Evolutionary conservation across 768 basidiomycete species (phyloP), one percentile per base, ranked within the genome.

Genomic region (Russula dissimulans): DNA sequence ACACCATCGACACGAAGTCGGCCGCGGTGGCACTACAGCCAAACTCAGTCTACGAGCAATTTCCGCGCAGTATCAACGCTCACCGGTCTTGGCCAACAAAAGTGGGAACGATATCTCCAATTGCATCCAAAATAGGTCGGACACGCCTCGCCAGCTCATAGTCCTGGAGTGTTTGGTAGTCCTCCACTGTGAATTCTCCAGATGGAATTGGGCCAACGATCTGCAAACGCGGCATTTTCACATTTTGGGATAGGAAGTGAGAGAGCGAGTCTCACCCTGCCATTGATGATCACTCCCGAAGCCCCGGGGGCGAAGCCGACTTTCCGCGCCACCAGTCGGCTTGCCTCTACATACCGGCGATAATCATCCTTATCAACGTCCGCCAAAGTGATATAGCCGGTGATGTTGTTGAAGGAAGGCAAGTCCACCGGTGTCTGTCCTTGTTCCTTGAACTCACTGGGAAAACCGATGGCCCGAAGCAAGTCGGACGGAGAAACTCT

Each of bases 111-210:
- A 87, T 74, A 2, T 76, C 79, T 54, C 80, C 68, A 34, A 97
- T 71, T 0, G 91, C 87, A 15, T 78, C 76, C 10, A 86, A 70
- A 11, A 95, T 81, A 4, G 90, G 84, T 52, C 80, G 77, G 1
- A 85, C 79, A 47, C 93, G 81, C 67, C 85, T 86, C 15, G 76
- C 75, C 46, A 85, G 71, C 71, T 99, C 97, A 70, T 87, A 95
- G 5, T 74, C 71, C 61, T 85, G 82, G 47, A 98, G 72, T 1
- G 81, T 77, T 48, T 76, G 74, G 68, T 95, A 86, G 69, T 97
- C 95, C n/a, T 79, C 79, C 0, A 81, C 71, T 7, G 72, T 64
- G 69, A 98, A 91, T 15, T 81, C 79, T 3, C 76, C 79, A 2
- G 72, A 65, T 11, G 73, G 71, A 41, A 97, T 74, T 0, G 91